Conservation (phyloP, 1,139 yeast species). For the Sporopachydermia cereana region DNA sequence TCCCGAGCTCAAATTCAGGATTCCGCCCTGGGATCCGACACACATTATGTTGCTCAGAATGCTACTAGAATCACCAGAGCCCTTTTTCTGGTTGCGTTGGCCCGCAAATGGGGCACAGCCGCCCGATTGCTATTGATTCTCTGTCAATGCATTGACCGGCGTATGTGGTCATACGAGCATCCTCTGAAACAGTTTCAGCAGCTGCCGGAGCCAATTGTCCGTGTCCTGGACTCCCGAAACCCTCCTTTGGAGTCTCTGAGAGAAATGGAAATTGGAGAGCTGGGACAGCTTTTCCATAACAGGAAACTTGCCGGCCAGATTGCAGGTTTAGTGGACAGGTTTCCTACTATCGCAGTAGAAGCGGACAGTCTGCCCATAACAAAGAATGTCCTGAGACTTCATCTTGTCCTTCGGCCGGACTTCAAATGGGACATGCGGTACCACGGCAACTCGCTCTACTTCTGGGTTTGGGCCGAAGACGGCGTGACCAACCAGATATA, state of each 20-base stretch:
- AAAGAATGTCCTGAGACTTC: constrained; percentile 72
- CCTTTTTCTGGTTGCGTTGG: constrained; percentile 70
- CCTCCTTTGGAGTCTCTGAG: constrained; percentile 63
- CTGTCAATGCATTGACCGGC: constrained; percentile 76
- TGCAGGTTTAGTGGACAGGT: constrained; percentile 49
- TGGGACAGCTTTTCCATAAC: constrained; percentile 87
- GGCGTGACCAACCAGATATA: constrained; percentile 57
- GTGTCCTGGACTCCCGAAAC: constrained; percentile 50
- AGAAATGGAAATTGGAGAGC: constrained; percentile 61
- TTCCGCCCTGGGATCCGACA: constrained; percentile 75
- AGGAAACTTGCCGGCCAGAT: constrained; percentile 56
- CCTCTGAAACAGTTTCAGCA: constrained; percentile 76
- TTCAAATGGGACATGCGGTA: constrained; percentile 72
- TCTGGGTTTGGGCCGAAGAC: constrained; percentile 89
- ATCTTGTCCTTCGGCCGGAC: constrained; percentile 58
- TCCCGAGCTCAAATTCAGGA: constrained; percentile 65
- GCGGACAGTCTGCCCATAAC: constrained; percentile 91
- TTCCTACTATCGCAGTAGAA: constrained; percentile 63
- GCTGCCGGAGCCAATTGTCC: constrained; percentile 46
- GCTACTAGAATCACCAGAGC: constrained; percentile 91
- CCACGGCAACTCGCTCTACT: constrained; percentile 79
- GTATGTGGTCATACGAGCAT: constrained; percentile 82
- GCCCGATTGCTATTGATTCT: constrained; percentile 63
- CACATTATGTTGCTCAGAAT: constrained; percentile 91
- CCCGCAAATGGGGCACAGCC: constrained; percentile 82